Evolutionary conservation across 257 asterid genomes (phyloP), one percentile per base, ranked within the genome.

Genomic region (Nicotiana benthamiana): DNA sequence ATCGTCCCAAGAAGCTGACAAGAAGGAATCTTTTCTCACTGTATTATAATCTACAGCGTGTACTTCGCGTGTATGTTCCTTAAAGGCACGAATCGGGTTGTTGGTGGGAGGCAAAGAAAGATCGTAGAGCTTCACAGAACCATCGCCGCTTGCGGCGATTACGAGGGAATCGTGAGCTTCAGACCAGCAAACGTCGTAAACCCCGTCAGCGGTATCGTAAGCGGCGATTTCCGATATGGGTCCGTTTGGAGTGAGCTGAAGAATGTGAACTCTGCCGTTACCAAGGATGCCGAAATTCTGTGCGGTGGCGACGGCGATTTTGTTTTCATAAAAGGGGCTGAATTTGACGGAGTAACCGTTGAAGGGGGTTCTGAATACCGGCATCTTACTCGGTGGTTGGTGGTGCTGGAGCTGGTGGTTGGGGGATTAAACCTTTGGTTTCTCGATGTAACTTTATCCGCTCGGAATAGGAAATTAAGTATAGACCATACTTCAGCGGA

Each of bases 281-380:
- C 99, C 98, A 85, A 93, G 93, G 84, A 93, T 95, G 70, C 97
- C 99, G 88, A 93, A 95, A 83, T 93, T 95, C 79, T 95, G 99
- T 51, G 98, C 87, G 17, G 99, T 95, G 78, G 94, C 97, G 75
- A 95, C 98, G 52, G 98, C 99, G 64, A 93, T 68, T 80, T 85
- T 97, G 85, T 87, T 88, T 88, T 92, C 97, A 89, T 91, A 89
- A 86, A 95, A 93, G 6, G 98, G 99, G 82, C 99, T 95, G 93
- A 95, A 95, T 84, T 92, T 93, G 12, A 95, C 97, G 83, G 99
- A 88, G 93, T 92, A 93, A 68, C 97, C 97, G 82, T 92, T 93
- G 86, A 94, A 95, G 46, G 99, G 95, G 15, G 92, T 87, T 83
- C 89, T 93, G 89, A 91, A 91, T 56, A 91, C 89, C 67, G 97